Evolutionary conservation across 768 basidiomycete genomes (phyloP), one percentile per base, ranked within the genome.

Genomic region (Dioszegia hungarica): DNA sequence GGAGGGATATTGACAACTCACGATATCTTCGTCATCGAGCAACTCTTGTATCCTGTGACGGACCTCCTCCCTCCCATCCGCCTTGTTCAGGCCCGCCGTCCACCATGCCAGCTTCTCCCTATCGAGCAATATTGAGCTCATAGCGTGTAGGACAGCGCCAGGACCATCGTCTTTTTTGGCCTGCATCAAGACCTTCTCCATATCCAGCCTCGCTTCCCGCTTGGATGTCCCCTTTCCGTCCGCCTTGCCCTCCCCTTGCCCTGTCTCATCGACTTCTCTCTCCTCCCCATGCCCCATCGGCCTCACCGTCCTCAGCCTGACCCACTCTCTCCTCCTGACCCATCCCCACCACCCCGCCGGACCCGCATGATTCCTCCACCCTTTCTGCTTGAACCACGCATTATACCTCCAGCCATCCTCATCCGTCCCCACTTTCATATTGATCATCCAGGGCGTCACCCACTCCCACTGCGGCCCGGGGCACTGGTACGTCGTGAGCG

Each of bases 331-430:
- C 38, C 71, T 28, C 36, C 71, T 58, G 9, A 73, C 71, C 68
- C 68, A 73, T 11, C 71, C 71, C 11, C 57, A 57, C 71, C 68
- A 70, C 3, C 71, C 71, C 14, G 62, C 38, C 2, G 44, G 20
- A 11, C 68, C 68, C 1, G 68, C 63, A 61, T 68, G 64, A 24
- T 54, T 60, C 14, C 54, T 57, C 71, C 71, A 73, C 14, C 68
- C 68, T 46, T 37, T 61, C 24, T 44, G 47, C 51, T 57, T 64
- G 57, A 73, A 73, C 66, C 66, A 68, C 20, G 63, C 63, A 51
- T 73, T 73, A 43, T 73, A 73, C 47, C 64, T 52, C 71, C 71
- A 73, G n/a, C 71, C 71, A 22, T 43, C 40, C 53, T 73, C 71
- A 50, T 73, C 71, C 10, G 71, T 67, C 14, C 66, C 68, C 12